Percentiles rank a stretch among this genome's conserved stretches.
Evolutionary conservation across 2,329 filamentous ascomycete species (phyloP).

Genomic region (Diaporthe nobilis): DNA sequence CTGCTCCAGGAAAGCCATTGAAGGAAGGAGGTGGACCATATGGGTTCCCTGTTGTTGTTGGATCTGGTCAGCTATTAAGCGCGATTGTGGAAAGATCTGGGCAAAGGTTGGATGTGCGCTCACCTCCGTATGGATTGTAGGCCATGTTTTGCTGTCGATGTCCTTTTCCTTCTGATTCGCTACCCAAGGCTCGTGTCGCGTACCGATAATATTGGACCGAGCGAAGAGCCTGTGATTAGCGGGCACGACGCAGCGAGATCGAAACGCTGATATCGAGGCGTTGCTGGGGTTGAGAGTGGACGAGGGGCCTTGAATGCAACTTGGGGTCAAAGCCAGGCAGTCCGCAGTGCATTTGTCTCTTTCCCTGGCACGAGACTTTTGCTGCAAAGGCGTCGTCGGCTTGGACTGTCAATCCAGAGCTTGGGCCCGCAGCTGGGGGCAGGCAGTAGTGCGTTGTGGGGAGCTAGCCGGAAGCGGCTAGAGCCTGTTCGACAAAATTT

Average conservation of each 20-base stretch:
- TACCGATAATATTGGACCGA: background rate
- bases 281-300: background rate
- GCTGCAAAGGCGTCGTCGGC: constrained; percentile 21
- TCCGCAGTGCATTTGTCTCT: background rate
- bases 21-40: constrained; percentile 85
- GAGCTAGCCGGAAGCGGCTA: constrained; percentile 3
- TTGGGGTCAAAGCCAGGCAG: constrained; percentile 4
- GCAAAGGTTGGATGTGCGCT: constrained; percentile 40
- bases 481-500: background rate
- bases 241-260: background rate
- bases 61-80: background rate
- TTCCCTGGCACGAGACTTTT: constrained; percentile 16
- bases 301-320: background rate
- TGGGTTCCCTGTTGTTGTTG: constrained; percentile 59
- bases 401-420: constrained; percentile 1
- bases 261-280: background rate
- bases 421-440: constrained; percentile 20
- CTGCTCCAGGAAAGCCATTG: constrained; percentile 75
- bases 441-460: background rate
- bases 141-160: constrained; percentile 58
- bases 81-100: background rate
- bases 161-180: background rate
- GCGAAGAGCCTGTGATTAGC: background rate
- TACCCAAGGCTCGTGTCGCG: background rate
- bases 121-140: constrained; percentile 74